These are phyloP conservation scores for Curvularia spicifera DNA, from an alignment of 2,329 filamentous ascomycete genomes.

Conservation along the genomic window DNA sequence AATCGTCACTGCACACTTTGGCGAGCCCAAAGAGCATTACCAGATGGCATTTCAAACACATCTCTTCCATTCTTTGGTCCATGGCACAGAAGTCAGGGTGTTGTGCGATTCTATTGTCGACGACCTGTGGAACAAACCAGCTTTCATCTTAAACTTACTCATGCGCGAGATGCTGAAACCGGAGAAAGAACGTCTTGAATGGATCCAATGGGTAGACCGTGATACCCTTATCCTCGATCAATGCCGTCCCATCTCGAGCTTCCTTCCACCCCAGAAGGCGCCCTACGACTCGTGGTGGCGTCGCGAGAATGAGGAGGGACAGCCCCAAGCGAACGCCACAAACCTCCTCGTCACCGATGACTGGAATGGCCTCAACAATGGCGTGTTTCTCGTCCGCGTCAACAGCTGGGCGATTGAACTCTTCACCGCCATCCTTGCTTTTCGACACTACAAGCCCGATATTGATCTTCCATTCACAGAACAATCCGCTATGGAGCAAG, in stretches of 20 bases:
- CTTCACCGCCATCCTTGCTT: slow-evolving; percentile 50
- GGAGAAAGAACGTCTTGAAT: slow-evolving; percentile 49
- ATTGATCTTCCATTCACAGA: slow-evolving; percentile 48
- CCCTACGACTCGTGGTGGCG: slow-evolving; percentile 25
- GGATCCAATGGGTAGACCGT: slow-evolving; percentile 55
- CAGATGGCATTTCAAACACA: slow-evolving; percentile 53
- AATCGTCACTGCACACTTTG: slow-evolving; percentile 51
- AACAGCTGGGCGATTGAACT: slow-evolving; percentile 50
- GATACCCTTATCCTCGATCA: slow-evolving; percentile 55
- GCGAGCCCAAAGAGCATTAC: slow-evolving; percentile 46
- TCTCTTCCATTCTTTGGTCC: slow-evolving; percentile 34
- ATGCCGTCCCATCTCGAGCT: slow-evolving; percentile 50
- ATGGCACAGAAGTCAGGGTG: slow-evolving; percentile 53
- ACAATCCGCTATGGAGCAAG: slow-evolving; percentile 51
- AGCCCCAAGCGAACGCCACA: slow-evolving; percentile 19
- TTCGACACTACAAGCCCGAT: slow-evolving; percentile 49
- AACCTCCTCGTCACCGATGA: slow-evolving; percentile 50
- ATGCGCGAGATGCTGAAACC: slow-evolving; percentile 47
- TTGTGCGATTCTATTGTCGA: slow-evolving; percentile 52
- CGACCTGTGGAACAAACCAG: slow-evolving; percentile 55
- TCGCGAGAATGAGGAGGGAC: background rate
- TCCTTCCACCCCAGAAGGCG: slow-evolving; percentile 43
- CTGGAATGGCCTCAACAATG: slow-evolving; percentile 53
- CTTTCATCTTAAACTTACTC: slow-evolving; percentile 52
- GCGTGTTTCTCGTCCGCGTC: slow-evolving; percentile 53